phyloP scores from a whole-genome alignment of 2,329 filamentous ascomycete genomes.

The Neonectria faginata region DNA sequence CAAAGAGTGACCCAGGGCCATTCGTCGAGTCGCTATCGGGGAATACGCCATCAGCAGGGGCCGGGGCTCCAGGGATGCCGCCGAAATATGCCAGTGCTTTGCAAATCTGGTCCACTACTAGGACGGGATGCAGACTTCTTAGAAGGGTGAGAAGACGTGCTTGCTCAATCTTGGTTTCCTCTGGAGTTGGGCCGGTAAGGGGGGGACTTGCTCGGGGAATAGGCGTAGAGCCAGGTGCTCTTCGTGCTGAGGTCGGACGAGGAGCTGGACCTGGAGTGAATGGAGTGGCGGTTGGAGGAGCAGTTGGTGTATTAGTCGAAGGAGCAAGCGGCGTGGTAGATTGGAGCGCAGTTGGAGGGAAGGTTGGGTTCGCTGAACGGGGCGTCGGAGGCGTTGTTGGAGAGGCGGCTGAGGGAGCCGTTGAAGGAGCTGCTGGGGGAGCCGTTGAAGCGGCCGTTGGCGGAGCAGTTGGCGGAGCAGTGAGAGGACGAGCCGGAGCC shows the following conservation, averaged over 20 bases:
- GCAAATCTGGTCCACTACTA: constrained; percentile 72
- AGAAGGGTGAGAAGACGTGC: constrained; percentile 69
- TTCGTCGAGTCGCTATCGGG: constrained; percentile 68
- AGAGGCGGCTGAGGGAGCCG: background rate
- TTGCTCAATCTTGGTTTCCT: constrained; percentile 69
- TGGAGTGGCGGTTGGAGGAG: background rate
- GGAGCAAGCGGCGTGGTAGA: background rate
- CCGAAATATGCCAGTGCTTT: constrained; percentile 74
- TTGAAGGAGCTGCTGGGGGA: background rate
- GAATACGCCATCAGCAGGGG: constrained; percentile 64
- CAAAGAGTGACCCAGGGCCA: constrained; percentile 67
- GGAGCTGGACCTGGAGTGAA: constrained; percentile 2
- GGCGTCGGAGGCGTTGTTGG: background rate
- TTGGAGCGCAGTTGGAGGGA: constrained; percentile 4
- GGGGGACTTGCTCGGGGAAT: constrained; percentile 34
- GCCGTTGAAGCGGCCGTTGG: background rate
- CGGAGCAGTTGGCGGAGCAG: constrained; percentile 3
- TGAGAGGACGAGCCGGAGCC: background rate
- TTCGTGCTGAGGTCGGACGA: constrained; percentile 8
- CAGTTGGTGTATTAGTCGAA: background rate
- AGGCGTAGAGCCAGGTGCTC: constrained; percentile 8
- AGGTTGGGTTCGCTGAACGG: background rate
- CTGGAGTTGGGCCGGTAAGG: constrained; percentile 39
- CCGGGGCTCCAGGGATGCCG: constrained; percentile 66
- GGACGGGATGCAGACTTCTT: constrained; percentile 64